These are phyloP conservation scores for Begonia loranthoides DNA, from an alignment of 306 rosid genomes.

Conservation along the genomic window DNA sequence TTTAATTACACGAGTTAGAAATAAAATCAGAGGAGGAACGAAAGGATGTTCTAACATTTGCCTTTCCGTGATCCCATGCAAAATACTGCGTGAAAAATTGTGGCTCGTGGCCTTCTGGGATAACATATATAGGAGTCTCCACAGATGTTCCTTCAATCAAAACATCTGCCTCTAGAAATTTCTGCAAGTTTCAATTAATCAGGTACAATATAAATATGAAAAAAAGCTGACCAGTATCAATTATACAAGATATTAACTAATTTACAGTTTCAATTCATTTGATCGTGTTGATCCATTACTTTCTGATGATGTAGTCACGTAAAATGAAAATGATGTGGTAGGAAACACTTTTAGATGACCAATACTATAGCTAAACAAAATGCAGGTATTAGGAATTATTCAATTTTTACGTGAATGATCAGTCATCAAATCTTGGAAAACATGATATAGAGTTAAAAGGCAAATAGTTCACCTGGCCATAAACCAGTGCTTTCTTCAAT, in stretches of 20 bases:
- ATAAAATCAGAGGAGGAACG: no score
- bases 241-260: no score
- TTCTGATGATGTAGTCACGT: no score
- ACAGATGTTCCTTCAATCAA: constrained; percentile 52
- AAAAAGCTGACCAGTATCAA: not conserved
- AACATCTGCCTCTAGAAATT: constrained; percentile 62
- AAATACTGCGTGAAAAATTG: constrained; percentile 75
- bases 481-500: constrained; percentile 72
- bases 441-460: not conserved
- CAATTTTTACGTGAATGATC: no score
- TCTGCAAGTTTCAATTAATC: constrained; percentile 35
- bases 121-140: constrained; percentile 55
- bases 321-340: no score
- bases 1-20: no score
- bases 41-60: constrained; percentile 38
- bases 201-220: not conserved
- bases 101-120: constrained; percentile 79
- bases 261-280: no score
- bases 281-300: not conserved
- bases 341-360: not conserved
- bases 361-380: no score
- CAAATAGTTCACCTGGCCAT: constrained; percentile 46
- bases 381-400: no score
- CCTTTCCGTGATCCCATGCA: constrained; percentile 68
- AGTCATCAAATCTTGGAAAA: not conserved